phyloP scores from a whole-genome alignment of 2,329 filamentous ascomycete species.

The Kalmusia sp. region DNA sequence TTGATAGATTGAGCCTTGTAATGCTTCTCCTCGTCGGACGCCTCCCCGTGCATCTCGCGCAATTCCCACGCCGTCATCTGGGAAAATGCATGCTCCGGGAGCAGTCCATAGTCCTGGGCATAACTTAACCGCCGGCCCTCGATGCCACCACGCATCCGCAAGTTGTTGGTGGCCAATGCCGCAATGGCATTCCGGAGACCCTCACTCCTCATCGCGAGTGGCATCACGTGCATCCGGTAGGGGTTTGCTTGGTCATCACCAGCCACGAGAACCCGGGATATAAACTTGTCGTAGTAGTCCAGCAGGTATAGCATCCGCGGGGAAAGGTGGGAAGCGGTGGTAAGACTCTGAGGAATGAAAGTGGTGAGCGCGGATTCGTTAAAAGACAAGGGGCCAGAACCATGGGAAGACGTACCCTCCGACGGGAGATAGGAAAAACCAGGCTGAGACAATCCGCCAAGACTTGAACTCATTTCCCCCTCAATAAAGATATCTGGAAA shows the following conservation, averaged over 20 bases:
- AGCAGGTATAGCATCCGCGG: constrained; percentile 86
- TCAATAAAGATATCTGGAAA: constrained; percentile 49
- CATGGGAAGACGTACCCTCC: constrained; percentile 51
- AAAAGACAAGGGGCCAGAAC: constrained; percentile 46
- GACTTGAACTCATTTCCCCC: constrained; percentile 47
- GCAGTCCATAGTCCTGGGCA: constrained; percentile 36
- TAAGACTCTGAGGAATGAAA: constrained; percentile 54
- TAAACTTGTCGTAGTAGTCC: constrained; percentile 91
- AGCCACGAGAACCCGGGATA: constrained; percentile 89
- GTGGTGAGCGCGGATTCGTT: constrained; percentile 48
- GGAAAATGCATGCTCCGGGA: constrained; percentile 48
- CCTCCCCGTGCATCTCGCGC: constrained; percentile 58
- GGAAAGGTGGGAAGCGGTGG: constrained; percentile 66
- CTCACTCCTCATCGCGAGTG: constrained; percentile 76
- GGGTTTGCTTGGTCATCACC: constrained; percentile 86
- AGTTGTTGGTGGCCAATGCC: constrained; percentile 85
- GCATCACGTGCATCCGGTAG: constrained; percentile 82
- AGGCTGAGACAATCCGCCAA: constrained; percentile 44
- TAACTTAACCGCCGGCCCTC: constrained; percentile 49
- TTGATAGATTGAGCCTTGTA: constrained; percentile 86
- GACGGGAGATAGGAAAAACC: constrained; percentile 49
- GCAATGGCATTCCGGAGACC: constrained; percentile 93
- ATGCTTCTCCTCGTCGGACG: constrained; percentile 77
- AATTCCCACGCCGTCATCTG: constrained; percentile 46
- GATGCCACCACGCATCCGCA: constrained; percentile 81